Evolutionary conservation across 441 rosid species (phyloP).

Genomic region (Breynia disticha): DNA sequence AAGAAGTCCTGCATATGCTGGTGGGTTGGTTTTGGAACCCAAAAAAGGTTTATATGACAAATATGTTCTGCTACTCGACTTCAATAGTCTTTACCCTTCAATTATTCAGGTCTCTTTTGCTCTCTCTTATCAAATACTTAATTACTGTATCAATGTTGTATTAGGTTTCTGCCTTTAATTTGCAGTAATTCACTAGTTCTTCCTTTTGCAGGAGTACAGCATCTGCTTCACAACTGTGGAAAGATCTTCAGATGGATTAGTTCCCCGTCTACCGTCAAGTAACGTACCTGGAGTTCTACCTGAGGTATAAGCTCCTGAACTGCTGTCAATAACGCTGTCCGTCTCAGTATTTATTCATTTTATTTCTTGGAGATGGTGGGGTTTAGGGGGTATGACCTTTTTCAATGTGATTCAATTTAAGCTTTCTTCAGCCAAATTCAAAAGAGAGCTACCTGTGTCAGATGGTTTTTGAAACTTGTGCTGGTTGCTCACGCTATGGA

Average conservation of each 20-base stretch:
- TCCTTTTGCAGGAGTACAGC: slow-evolving; percentile 69
- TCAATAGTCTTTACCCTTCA: slow-evolving; percentile 97
- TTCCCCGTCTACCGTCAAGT: slow-evolving; percentile 62
- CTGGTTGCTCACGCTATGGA: no score
- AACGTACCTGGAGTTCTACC: slow-evolving; percentile 79
- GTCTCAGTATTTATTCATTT: no score
- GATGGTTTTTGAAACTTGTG: no score
- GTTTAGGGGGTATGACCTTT: no score
- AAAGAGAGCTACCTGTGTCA: no score
- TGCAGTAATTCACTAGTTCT: no score
- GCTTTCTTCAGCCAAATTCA: no score
- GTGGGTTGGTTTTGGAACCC: slow-evolving; percentile 97
- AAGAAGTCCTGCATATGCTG: slow-evolving; percentile 86
- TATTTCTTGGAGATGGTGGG: no score
- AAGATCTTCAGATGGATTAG: slow-evolving; percentile 61
- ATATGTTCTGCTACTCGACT: slow-evolving; percentile 87
- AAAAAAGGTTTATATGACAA: slow-evolving; percentile 92
- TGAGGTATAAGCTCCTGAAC: slow-evolving; percentile 43
- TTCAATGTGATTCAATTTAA: no score
- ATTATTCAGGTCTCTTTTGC: slow-evolving; percentile 79
- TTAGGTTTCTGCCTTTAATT: slow-evolving; percentile 6
- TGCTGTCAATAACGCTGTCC: background rate
- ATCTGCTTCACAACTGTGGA: slow-evolving; percentile 93
- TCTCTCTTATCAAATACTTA: slow-evolving; percentile 10
- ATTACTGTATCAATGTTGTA: background rate